Evolutionary conservation across 2,329 filamentous ascomycete species (phyloP).

Genomic region (Neofusicoccum cordaticola): DNA sequence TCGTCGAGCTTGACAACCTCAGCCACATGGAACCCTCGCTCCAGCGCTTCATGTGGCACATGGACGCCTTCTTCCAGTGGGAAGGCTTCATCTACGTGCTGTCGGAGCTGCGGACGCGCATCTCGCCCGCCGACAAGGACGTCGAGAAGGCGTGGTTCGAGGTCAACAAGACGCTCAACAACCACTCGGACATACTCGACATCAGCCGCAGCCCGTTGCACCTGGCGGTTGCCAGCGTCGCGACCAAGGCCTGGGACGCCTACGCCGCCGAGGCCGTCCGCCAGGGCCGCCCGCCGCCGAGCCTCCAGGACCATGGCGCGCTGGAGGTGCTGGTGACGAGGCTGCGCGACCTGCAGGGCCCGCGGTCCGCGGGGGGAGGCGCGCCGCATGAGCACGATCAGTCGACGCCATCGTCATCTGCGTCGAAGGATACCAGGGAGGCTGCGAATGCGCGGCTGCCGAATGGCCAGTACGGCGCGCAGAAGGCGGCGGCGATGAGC

Average conservation of each 20-base stretch:
- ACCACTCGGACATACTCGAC: constrained; percentile 41
- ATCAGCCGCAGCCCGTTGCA: constrained; percentile 39
- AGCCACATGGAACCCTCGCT: constrained; percentile 39
- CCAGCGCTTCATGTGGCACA: constrained; percentile 46
- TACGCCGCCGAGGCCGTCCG: constrained; percentile 20
- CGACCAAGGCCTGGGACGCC: constrained; percentile 45
- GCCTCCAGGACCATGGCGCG: constrained; percentile 24
- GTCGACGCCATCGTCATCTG: background rate
- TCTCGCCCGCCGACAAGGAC: constrained; percentile 23
- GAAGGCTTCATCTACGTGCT: constrained; percentile 53
- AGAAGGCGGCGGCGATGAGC: background rate
- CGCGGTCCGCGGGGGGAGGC: background rate
- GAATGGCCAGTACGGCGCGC: background rate
- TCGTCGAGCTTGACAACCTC: constrained; percentile 42
- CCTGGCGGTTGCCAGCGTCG: constrained; percentile 42
- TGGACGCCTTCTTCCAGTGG: constrained; percentile 51
- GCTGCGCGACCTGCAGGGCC: background rate
- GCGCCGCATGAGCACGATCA: background rate
- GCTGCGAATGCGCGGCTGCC: background rate
- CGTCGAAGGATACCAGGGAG: background rate
- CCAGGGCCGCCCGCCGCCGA: constrained; percentile 22
- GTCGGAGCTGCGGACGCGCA: constrained; percentile 28
- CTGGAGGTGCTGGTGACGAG: background rate
- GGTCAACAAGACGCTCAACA: constrained; percentile 43
- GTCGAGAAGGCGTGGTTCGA: constrained; percentile 44